These are phyloP conservation scores for Eruca vesicaria DNA, from an alignment of 441 rosid species.

Conservation along the genomic window DNA sequence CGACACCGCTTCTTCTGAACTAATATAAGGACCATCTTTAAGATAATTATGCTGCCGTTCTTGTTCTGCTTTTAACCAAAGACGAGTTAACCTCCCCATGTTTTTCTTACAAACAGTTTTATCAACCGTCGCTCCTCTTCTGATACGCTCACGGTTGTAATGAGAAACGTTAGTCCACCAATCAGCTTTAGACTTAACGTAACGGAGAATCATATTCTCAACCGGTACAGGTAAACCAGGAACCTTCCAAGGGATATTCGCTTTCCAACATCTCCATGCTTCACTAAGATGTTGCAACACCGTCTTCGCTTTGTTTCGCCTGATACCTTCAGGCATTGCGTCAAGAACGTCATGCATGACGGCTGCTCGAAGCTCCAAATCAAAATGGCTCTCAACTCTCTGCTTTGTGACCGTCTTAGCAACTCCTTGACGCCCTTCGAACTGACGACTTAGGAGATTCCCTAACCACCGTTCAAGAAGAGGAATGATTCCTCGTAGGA, in stretches of 20 bases:
- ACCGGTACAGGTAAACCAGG: not conserved
- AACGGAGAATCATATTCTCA: not conserved
- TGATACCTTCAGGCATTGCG: slow-evolving; percentile 72
- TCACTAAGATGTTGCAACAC: not conserved
- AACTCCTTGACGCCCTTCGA: not conserved
- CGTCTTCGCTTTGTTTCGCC: not conserved
- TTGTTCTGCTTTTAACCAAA: slow-evolving; percentile 26
- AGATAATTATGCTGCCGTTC: slow-evolving; percentile 98
- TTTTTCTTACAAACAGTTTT: not conserved
- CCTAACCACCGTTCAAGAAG: not conserved
- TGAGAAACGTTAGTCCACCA: not conserved
- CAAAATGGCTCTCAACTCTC: slow-evolving; percentile 96
- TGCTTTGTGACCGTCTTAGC: slow-evolving; percentile 67
- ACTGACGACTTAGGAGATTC: not conserved
- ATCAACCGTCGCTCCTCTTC: not conserved
- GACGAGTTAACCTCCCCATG: not conserved
- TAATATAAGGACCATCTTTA: slow-evolving; percentile 98
- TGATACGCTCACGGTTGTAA: not conserved
- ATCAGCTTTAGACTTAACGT: not conserved
- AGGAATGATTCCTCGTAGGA: not conserved
- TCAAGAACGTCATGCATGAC: slow-evolving; percentile 97
- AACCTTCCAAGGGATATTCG: not conserved
- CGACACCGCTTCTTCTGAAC: slow-evolving; percentile 97
- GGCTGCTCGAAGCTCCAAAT: slow-evolving; percentile 98
- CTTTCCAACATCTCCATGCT: not conserved